Base-by-base conservation (phyloP, 2,329 filamentous ascomycete genomes). In the Paecilomyces variotii region DNA sequence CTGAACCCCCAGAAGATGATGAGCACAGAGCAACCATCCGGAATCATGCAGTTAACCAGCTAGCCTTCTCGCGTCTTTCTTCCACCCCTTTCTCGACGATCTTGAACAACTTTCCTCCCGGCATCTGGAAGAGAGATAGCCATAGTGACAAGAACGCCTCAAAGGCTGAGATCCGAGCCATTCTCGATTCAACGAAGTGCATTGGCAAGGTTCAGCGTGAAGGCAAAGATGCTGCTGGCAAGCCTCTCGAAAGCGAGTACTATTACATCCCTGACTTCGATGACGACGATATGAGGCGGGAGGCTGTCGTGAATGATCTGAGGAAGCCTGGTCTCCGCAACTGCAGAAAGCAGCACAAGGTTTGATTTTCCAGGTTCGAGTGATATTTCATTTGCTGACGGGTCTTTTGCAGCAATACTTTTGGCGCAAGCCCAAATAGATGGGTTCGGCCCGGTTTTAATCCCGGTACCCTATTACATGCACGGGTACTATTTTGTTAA, bases 281-380 rank as follows among this genome's bases (percentile, higher is more conserved):
- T 70, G 79, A 82, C 2, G 91, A 97, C 70, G 83, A 87, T 62
- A 84, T 88, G 70, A 84, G 93, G 60, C 85, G 89, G 56, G 84
- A 90, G 57, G 89, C 91, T 25, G 91, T 97, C 12, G 90, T 92
- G 1, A 87, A 92, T 64, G 90, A 90, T 56, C 79, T 97, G 71
- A 84, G 91, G 58, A 96, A 96, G 76, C 93, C 92, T 51, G 94
- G 91, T 67, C 78, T 99, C 68, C 83, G 94, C 64, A 88, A 87
- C 69, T 97, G 94, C 70, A 84, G 94, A 69, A 97, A 97, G 78
- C 90, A 94, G 72, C 94, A 99, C 76, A 97, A 97, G 90, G 93
- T 97, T 83, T 70, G 79, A 74, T 61, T 26, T 11, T 2, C 11
- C 49, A 1, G 30, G 56, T 24, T 55, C 53, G 32, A 34, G 54